A percentile compares a stretch with the other conserved stretches of the same genome.
phyloP scores from a whole-genome alignment of 768 basidiomycete genomes.

The Lactifluus piperatus region DNA sequence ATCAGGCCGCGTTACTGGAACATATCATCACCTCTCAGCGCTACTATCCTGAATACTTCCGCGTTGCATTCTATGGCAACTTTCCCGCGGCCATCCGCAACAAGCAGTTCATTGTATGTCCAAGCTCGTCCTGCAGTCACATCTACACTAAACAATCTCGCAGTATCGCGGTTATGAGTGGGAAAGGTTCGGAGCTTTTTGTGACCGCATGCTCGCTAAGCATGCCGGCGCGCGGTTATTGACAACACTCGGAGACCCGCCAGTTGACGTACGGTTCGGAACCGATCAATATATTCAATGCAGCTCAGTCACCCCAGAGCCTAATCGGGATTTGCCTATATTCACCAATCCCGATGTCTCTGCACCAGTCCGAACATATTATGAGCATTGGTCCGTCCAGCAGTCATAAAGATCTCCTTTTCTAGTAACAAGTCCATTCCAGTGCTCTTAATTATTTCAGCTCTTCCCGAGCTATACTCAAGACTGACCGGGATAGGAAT shows the following conservation, averaged over 20 bases:
- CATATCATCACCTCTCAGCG: constrained; percentile 77
- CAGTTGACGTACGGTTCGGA: constrained; percentile 72
- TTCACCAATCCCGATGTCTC: constrained; percentile 84
- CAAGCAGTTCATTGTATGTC: constrained; percentile 81
- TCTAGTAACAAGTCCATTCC: constrained; percentile 3
- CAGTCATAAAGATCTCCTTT: neutral
- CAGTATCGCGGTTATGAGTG: constrained; percentile 92
- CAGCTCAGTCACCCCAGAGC: constrained; percentile 76
- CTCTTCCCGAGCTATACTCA: constrained; percentile 59
- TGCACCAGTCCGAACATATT: constrained; percentile 70
- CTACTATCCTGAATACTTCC: constrained; percentile 88
- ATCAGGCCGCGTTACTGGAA: constrained; percentile 82
- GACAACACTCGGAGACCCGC: constrained; percentile 64
- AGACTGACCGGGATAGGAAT: constrained; percentile 49
- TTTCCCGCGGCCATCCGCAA: constrained; percentile 79
- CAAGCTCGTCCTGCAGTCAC: neutral
- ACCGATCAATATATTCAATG: constrained; percentile 84
- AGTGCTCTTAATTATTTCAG: constrained; percentile 84
- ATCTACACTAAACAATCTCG: neutral
- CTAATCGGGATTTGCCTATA: constrained; percentile 64
- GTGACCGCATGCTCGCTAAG: constrained; percentile 87
- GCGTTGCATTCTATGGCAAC: constrained; percentile 88
- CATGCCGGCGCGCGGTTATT: constrained; percentile 79
- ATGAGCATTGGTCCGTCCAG: constrained; percentile 63
- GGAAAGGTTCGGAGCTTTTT: constrained; percentile 88